Base-by-base conservation (phyloP, 768 basidiomycete genomes). In the Boletus sensibilis region DNA sequence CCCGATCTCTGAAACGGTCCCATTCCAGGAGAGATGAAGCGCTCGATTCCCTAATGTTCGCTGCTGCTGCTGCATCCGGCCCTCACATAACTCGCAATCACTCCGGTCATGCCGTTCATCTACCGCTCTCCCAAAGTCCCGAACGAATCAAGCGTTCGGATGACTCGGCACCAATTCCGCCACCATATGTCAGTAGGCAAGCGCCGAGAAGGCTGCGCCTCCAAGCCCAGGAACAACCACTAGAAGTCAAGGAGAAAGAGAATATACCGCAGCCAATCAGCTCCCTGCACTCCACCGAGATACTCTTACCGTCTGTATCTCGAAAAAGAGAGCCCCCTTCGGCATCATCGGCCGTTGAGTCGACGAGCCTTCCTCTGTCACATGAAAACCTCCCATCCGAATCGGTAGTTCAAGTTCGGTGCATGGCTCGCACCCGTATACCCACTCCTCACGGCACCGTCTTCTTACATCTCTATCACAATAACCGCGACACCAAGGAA, bases 371-470 rank as follows among this genome's bases (percentile, higher is more conserved):
- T n/a, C 13, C 27, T 9, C n/a, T 49, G 25, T 45, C 56, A 38
- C 53, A 29, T 38, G 56, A 55, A n/a, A 53, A 11, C 40, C 14
- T 10, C 14, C 2, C 42, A 20, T 31, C 49, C 21, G 52, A 52
- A 23, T 51, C 67, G 0, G 38, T 44, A 4, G 53, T 91, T n/a
- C 77, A 85, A 53, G 90, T 98, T 29, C 87, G 85, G 70, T 99
- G 97, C 72, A 92, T 96, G 86, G 97, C 94, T 13, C 90, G 97
- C 54, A 98, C 97, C 4, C 89, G 97, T 54, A 92, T 98, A 70
- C 97, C 97, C 40, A 99, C 97, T 0, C 92, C 92, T 0, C 92
- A 98, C 64, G 96, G 95, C 6, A 86, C 91, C 13, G 85, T 88
- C 18, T 98, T 98, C 75, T 80, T 98, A 11, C 94, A 98, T 66